Conservation (phyloP, 2,329 filamentous ascomycete species). For the Lecanicillium sp. region DNA sequence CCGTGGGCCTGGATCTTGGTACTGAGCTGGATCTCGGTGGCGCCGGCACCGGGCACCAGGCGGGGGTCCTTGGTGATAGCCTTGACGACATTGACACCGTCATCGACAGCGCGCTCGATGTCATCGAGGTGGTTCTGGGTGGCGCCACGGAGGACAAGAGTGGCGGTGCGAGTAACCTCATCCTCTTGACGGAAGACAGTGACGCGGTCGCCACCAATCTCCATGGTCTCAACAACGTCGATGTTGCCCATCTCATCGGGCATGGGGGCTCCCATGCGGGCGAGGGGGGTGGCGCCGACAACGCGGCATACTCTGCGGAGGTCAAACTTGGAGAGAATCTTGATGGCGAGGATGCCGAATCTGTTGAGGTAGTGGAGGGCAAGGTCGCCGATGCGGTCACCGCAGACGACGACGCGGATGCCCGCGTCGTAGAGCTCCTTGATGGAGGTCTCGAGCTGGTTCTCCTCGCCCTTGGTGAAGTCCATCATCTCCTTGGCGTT, state of each 20-base stretch:
- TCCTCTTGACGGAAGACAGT: constrained; percentile 98
- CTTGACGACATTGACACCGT: constrained; percentile 97
- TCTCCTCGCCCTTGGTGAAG: constrained; percentile 95
- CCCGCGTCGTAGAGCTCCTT: constrained; percentile 96
- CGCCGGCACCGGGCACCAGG: constrained; percentile 88
- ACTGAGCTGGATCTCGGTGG: constrained; percentile 88
- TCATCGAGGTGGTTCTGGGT: constrained; percentile 98
- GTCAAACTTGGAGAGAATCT: constrained; percentile 97
- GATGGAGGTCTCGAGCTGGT: constrained; percentile 81
- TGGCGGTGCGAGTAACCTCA: constrained; percentile 86
- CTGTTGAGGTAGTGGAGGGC: constrained; percentile 98
- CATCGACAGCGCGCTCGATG: constrained; percentile 92
- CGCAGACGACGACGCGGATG: constrained; percentile 84
- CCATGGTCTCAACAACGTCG: constrained; percentile 91
- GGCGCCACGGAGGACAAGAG: constrained; percentile 86
- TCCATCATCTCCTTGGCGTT: constrained; percentile 98
- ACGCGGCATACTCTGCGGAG: constrained; percentile 91
- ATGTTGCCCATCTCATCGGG: constrained; percentile 98
- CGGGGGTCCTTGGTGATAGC: constrained; percentile 91
- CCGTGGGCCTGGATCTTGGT: constrained; percentile 86
- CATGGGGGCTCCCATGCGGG: constrained; percentile 93
- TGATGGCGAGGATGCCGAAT: constrained; percentile 91
- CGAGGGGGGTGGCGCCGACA: constrained; percentile 92
- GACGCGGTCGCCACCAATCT: constrained; percentile 96
- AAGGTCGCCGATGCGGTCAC: constrained; percentile 89